Conservation (phyloP, 2,329 filamentous ascomycete genomes). For the Lomentospora prolificans region DNA sequence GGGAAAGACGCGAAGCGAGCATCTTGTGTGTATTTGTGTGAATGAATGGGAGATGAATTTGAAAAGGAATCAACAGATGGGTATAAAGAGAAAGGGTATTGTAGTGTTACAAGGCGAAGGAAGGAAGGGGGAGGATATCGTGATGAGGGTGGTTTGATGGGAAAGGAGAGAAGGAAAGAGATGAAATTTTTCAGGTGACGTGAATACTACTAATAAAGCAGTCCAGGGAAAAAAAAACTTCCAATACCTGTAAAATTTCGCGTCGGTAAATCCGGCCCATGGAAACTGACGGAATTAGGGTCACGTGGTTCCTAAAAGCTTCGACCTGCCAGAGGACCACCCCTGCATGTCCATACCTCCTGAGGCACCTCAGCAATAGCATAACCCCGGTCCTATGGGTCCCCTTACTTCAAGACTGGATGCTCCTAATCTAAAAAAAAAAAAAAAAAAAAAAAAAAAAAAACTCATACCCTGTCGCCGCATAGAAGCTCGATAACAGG, state of each 20-base stretch:
- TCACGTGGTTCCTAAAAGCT: conserved; percentile 7
- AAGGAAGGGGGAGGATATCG: conserved; percentile 21
- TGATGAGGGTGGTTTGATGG: conserved; percentile 17
- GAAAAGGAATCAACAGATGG: conserved; percentile 21
- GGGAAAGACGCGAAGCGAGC: conserved; percentile 61
- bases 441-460: too few relatives aligned
- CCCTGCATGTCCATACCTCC: background rate
- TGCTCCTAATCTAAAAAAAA: too few relatives aligned
- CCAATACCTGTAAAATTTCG: background rate
- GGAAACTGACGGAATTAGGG: conserved; percentile 6
- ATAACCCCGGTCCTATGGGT: too few relatives aligned
- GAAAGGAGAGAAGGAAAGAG: conserved; percentile 15
- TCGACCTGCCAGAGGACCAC: too few relatives aligned
- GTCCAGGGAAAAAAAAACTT: conserved; percentile 7
- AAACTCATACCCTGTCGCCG: too few relatives aligned
- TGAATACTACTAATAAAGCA: conserved; percentile 4
- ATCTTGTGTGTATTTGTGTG: conserved; percentile 40
- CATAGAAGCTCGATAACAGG: too few relatives aligned
- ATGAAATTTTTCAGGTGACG: conserved; percentile 11
- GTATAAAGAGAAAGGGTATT: conserved; percentile 4
- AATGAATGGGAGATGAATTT: conserved; percentile 23
- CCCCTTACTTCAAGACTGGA: too few relatives aligned
- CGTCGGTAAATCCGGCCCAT: conserved; percentile 9
- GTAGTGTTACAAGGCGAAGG: conserved; percentile 20
- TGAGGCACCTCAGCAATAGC: background rate